Evolutionary conservation across 2,329 filamentous ascomycete genomes (phyloP).

Genomic region (Cercospora berteroae): DNA sequence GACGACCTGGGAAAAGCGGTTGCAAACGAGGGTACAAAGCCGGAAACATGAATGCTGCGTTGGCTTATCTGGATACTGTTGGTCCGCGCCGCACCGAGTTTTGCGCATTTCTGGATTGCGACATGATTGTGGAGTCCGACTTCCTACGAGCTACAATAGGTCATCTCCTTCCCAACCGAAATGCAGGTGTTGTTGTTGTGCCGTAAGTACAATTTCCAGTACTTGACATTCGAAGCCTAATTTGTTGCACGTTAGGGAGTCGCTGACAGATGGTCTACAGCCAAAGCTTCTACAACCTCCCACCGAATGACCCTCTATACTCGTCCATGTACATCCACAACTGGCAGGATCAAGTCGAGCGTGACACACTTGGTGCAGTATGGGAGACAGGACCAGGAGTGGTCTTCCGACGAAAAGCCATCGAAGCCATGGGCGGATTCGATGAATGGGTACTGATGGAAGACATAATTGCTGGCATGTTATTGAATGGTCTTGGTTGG

Average conservation of each 20-base stretch:
- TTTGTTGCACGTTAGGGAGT: too few relatives aligned
- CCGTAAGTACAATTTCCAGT: too few relatives aligned
- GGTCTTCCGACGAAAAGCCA: constrained; percentile 9
- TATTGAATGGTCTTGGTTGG: constrained; percentile 13
- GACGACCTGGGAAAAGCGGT: constrained; percentile 42
- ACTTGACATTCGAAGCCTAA: too few relatives aligned
- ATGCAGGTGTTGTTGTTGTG: neutral
- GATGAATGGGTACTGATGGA: constrained; percentile 10
- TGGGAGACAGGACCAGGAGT: constrained; percentile 12
- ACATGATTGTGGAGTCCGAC: constrained; percentile 64
- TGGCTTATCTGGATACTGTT: constrained; percentile 8
- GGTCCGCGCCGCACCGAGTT: constrained; percentile 36
- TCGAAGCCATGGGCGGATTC: constrained; percentile 13
- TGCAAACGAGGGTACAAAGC: constrained; percentile 57
- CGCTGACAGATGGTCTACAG: neutral
- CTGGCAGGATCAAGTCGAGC: constrained; percentile 3
- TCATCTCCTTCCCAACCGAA: constrained; percentile 44
- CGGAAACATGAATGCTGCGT: constrained; percentile 62
- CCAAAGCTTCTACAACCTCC: constrained; percentile 20
- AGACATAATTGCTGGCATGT: constrained; percentile 14
- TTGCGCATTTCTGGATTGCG: constrained; percentile 63
- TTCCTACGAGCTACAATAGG: constrained; percentile 61
- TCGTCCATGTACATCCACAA: constrained; percentile 10
- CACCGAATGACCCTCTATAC: constrained; percentile 15
- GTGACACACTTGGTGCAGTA: constrained; percentile 6